Evolutionary conservation across 2,329 filamentous ascomycete species (phyloP).

Genomic region (Claviceps sorghi): DNA sequence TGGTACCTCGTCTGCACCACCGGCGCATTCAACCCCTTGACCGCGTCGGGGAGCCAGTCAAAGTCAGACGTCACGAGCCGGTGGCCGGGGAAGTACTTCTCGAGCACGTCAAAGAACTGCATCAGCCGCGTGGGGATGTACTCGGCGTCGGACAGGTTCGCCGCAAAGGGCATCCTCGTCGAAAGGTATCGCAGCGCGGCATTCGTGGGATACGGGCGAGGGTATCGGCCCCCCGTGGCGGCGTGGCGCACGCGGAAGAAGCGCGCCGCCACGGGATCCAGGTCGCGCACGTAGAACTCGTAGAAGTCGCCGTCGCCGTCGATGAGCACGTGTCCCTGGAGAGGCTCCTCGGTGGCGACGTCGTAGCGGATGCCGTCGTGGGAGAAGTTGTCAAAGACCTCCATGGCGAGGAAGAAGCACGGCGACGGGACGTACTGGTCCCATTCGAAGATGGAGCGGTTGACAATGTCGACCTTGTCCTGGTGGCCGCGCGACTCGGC

Average conservation of each 20-base stretch:
- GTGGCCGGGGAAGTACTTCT: constrained; percentile 78
- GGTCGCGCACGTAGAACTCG: constrained; percentile 71
- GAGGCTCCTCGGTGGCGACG: constrained; percentile 59
- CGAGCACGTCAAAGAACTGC: constrained; percentile 90
- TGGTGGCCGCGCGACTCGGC: constrained; percentile 60
- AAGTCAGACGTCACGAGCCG: constrained; percentile 85
- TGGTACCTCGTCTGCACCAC: constrained; percentile 93
- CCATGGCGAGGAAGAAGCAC: constrained; percentile 94
- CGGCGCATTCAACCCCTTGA: constrained; percentile 75
- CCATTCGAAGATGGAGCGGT: constrained; percentile 93
- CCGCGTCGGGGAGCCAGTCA: constrained; percentile 66
- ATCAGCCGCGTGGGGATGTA: constrained; percentile 90
- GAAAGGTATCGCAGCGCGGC: constrained; percentile 46
- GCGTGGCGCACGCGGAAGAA: constrained; percentile 76
- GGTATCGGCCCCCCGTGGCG: constrained; percentile 50
- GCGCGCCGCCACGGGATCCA: constrained; percentile 71
- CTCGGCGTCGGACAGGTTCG: constrained; percentile 69
- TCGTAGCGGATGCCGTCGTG: constrained; percentile 93
- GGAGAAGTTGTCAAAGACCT: constrained; percentile 97
- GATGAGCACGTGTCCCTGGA: constrained; percentile 82
- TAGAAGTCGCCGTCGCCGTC: constrained; percentile 78
- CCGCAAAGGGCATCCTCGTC: constrained; percentile 51
- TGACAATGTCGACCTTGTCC: constrained; percentile 85
- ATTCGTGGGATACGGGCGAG: constrained; percentile 42
- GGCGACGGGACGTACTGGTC: constrained; percentile 71